Evolutionary conservation across 495 filamentous ascomycete genomes (phyloP).

Genomic region (Tuber microsphaerosporum): DNA sequence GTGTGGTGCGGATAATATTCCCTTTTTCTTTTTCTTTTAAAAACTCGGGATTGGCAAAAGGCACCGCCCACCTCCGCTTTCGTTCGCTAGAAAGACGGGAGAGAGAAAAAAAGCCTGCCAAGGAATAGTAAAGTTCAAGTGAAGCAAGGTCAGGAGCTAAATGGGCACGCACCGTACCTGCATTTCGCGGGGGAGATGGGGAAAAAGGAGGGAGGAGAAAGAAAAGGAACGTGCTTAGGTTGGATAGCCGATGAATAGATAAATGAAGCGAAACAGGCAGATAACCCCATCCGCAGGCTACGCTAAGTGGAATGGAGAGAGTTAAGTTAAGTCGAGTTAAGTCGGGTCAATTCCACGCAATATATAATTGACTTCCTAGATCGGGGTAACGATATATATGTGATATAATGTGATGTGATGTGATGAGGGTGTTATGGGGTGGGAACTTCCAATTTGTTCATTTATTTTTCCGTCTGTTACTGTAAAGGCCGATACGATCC

Average conservation of each 20-base stretch:
- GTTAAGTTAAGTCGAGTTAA: background rate
- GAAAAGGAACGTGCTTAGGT: background rate
- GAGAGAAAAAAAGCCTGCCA: background rate
- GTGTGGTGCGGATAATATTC: background rate
- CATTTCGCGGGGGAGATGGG: background rate
- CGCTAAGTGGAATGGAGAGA: background rate
- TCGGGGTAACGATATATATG: background rate
- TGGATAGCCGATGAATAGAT: background rate
- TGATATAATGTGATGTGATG: background rate
- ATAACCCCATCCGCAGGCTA: background rate
- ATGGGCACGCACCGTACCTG: background rate
- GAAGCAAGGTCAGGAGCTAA: background rate
- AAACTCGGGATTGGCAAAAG: background rate
- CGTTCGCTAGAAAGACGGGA: background rate
- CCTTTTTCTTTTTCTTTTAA: background rate
- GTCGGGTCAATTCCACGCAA: background rate
- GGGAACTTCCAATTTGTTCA: background rate
- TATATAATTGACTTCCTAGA: background rate
- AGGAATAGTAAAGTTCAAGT: background rate
- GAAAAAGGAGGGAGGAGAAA: background rate
- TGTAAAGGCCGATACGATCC: background rate
- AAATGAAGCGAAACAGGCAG: background rate
- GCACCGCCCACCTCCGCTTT: background rate
- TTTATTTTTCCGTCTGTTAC: background rate
- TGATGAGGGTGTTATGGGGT: background rate